Percentiles rank a stretch among this genome's conserved stretches.
Evolutionary conservation across 2,329 filamentous ascomycete species (phyloP).

Genomic region (Knoxdaviesia capensis): DNA sequence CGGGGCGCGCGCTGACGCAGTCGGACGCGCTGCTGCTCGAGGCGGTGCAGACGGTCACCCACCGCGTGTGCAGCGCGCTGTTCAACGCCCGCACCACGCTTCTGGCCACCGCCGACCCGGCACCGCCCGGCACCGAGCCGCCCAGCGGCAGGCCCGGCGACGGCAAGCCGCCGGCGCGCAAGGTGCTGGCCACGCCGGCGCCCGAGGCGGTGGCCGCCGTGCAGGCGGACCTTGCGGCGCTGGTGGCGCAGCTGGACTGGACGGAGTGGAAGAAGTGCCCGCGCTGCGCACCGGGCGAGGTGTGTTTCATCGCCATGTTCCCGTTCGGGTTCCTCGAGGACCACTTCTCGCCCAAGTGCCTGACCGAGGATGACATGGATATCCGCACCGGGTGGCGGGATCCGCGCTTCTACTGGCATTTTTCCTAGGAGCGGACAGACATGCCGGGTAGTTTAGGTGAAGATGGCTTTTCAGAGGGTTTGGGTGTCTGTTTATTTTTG

Average conservation of each 20-base stretch:
- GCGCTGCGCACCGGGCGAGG: constrained; percentile 29
- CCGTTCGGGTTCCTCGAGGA: constrained; percentile 34
- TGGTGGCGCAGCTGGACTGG: constrained; percentile 35
- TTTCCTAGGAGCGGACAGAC: too few species aligned
- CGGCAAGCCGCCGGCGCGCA: not conserved
- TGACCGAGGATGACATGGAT: not conserved
- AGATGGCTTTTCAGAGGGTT: too few species aligned
- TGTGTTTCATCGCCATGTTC: constrained; percentile 46
- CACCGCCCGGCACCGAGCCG: not conserved
- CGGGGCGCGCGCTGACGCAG: constrained; percentile 12
- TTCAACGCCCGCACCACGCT: constrained; percentile 6
- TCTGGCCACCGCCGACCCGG: not conserved
- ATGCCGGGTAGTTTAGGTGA: too few species aligned
- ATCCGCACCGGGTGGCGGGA: not conserved
- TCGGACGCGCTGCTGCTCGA: constrained; percentile 24
- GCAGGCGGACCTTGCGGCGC: constrained; percentile 5
- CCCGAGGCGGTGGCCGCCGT: constrained; percentile 1
- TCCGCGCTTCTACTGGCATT: too few species aligned
- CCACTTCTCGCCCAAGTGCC: constrained; percentile 14
- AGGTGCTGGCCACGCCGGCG: not conserved
- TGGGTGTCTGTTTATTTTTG: too few species aligned
- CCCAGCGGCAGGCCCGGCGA: not conserved
- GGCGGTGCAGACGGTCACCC: constrained; percentile 18
- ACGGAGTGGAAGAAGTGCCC: constrained; percentile 36
- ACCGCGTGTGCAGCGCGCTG: constrained; percentile 16